Percentiles rank a stretch among this genome's conserved stretches.
phyloP scores from a whole-genome alignment of 139 green algal genomes.

The Chlorella sp. region DNA sequence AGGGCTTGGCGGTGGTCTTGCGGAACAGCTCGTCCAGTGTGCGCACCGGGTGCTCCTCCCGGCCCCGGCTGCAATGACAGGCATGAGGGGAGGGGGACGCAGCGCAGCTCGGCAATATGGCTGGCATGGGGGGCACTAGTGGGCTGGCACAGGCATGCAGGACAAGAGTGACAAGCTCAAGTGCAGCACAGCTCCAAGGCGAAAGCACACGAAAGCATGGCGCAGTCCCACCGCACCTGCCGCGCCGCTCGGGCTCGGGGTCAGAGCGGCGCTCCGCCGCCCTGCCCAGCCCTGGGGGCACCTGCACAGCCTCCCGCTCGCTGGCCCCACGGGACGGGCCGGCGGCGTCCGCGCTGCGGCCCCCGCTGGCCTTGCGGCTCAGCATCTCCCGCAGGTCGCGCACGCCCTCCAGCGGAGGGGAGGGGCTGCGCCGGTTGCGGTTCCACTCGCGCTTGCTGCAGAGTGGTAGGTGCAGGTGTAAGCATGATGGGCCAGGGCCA shows the following conservation, averaged over 20 bases:
- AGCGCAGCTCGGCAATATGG: no score
- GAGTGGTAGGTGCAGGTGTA: not conserved
- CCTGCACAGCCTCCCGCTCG: not conserved
- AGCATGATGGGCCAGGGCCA: no score
- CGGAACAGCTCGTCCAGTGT: slow-evolving; percentile 83
- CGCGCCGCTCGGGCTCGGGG: not conserved
- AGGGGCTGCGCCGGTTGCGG: slow-evolving; percentile 22
- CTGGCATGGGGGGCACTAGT: no score
- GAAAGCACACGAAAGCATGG: no score
- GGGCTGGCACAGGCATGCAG: no score
- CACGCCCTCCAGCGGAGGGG: slow-evolving; percentile 11
- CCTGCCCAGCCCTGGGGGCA: slow-evolving; percentile 7
- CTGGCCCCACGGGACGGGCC: not conserved
- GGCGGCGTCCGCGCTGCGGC: not conserved
- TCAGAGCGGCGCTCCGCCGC: not conserved
- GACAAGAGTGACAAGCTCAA: no score
- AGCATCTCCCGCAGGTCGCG: slow-evolving; percentile 41
- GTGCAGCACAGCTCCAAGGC: no score
- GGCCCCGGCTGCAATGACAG: no score
- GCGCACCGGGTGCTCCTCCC: slow-evolving; percentile 12
- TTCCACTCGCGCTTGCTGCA: slow-evolving; percentile 39
- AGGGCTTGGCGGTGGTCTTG: slow-evolving; percentile 80
- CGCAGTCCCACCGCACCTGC: not conserved
- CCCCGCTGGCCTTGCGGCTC: not conserved
- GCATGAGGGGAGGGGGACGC: no score